These are phyloP conservation scores for Nannochloris sp. DNA, from an alignment of 139 green algal genomes.

Conservation along the genomic window DNA sequence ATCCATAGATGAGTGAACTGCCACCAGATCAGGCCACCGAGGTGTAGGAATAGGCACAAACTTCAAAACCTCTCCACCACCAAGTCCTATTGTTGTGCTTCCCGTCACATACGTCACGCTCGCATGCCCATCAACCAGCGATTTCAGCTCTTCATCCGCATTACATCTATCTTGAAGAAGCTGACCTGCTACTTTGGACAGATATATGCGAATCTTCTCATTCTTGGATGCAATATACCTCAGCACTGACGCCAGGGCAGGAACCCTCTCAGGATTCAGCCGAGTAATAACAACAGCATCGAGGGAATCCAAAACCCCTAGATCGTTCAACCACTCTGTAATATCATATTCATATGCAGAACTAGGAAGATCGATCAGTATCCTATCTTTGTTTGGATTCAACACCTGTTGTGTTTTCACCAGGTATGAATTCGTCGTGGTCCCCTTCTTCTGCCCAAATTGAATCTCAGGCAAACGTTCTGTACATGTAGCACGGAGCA, in stretches of 20 bases:
- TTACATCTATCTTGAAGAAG: constrained; percentile 33
- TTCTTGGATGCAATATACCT: constrained; percentile 2
- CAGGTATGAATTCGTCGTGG: constrained; percentile 86
- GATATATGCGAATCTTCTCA: constrained; percentile 34
- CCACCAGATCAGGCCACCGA: constrained; percentile 77
- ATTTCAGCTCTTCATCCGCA: constrained; percentile 2
- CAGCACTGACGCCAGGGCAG: constrained; percentile 60
- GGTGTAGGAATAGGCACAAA: constrained; percentile 68
- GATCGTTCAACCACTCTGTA: constrained; percentile 17
- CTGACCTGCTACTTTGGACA: constrained; percentile 67
- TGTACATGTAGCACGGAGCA: constrained; percentile 26
- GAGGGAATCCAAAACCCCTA: constrained; percentile 25
- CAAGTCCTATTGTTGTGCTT: constrained; percentile 11
- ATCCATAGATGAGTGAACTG: constrained; percentile 19
- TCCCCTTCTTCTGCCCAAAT: constrained; percentile 73
- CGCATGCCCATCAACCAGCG: not conserved
- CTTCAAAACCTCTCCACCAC: constrained; percentile 19
- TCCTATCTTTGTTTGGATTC: constrained; percentile 5
- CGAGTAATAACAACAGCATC: constrained; percentile 75
- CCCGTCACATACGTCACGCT: constrained; percentile 6
- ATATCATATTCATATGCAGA: constrained; percentile 58
- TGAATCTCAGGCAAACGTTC: constrained; percentile 35
- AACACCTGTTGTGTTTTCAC: constrained; percentile 25
- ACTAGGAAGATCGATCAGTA: constrained; percentile 75
- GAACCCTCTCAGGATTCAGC: constrained; percentile 71